These are phyloP conservation scores for Microbotryum lychnidis-dioicae DNA, from an alignment of 1,284 basidiomycete genomes.

Conservation along the genomic window DNA sequence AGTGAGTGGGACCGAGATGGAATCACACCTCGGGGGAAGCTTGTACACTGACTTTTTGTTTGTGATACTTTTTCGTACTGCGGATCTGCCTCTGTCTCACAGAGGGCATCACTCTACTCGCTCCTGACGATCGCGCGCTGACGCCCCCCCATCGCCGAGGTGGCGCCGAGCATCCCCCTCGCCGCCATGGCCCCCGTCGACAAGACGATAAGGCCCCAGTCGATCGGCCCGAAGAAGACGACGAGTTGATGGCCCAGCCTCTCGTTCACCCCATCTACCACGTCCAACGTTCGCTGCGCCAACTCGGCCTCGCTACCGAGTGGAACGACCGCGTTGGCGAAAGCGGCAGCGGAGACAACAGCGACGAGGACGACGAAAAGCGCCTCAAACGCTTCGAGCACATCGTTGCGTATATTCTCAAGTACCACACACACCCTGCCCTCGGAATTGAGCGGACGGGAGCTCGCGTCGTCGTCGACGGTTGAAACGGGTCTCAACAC, in stretches of 20 bases:
- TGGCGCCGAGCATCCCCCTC: background rate
- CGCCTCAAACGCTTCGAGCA: slow-evolving; percentile 23
- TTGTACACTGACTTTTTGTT: background rate
- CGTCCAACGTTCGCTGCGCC: background rate
- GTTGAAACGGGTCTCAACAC: slow-evolving; percentile 19
- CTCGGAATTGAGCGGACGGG: background rate
- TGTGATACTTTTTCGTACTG: background rate
- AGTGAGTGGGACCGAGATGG: background rate
- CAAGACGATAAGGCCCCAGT: background rate
- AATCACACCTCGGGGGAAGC: background rate
- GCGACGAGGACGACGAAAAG: slow-evolving; percentile 24
- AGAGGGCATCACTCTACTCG: slow-evolving; percentile 31
- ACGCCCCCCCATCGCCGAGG: slow-evolving; percentile 27
- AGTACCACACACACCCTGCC: slow-evolving; percentile 23
- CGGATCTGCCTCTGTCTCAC: background rate
- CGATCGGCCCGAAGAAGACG: background rate
- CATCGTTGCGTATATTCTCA: slow-evolving; percentile 23
- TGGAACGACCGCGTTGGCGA: slow-evolving; percentile 3
- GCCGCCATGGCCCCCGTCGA: background rate
- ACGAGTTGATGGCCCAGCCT: background rate
- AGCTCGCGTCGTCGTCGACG: slow-evolving; percentile 28
- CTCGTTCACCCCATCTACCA: slow-evolving; percentile 1
- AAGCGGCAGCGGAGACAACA: slow-evolving; percentile 1
- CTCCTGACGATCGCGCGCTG: slow-evolving; percentile 34
- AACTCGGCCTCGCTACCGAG: background rate